Conservation (phyloP, 805 yeast species). For the Cyberlindnera bimundalis region DNA sequence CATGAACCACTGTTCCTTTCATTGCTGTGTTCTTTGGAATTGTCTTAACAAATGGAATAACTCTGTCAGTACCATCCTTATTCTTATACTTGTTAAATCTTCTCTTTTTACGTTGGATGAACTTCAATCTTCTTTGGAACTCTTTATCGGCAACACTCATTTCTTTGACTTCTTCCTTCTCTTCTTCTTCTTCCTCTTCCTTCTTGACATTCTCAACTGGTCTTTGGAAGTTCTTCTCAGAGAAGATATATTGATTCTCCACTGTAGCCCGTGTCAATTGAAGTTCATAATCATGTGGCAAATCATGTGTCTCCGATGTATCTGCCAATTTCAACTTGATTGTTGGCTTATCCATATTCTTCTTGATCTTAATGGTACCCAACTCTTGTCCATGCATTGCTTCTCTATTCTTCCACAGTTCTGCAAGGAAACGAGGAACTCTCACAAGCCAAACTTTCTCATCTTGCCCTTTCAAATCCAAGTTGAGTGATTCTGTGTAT, state of each 20-base stretch:
- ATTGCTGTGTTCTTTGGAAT: conserved; percentile 85
- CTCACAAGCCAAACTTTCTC: conserved; percentile 91
- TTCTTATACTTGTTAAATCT: conserved; percentile 36
- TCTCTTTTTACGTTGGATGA: conserved; percentile 30
- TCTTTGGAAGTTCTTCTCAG: conserved; percentile 64
- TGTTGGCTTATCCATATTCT: conserved; percentile 20
- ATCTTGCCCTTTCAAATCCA: conserved; percentile 58
- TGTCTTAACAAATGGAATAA: conserved; percentile 79
- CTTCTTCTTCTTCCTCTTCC: conserved; percentile 4
- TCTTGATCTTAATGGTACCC: conserved; percentile 63
- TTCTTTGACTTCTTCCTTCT: conserved; percentile 3
- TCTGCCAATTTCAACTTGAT: conserved; percentile 59
- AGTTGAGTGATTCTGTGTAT: conserved; percentile 67
- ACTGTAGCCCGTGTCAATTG: conserved; percentile 75
- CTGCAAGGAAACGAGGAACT: conserved; percentile 82
- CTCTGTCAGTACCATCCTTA: conserved; percentile 39
- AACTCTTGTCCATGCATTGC: conserved; percentile 68
- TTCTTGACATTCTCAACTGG: conserved; percentile 1
- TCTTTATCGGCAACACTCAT: conserved; percentile 14
- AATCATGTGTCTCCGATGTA: conserved; percentile 42
- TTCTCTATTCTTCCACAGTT: conserved; percentile 67
- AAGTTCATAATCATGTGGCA: conserved; percentile 85
- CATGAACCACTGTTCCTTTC: conserved; percentile 86
- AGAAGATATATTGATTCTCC: conserved; percentile 80
- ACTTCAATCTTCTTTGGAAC: conserved; percentile 12